Evolutionary conservation across 2,329 filamentous ascomycete genomes (phyloP).

Genomic region (Pestalotiopsis sp.): DNA sequence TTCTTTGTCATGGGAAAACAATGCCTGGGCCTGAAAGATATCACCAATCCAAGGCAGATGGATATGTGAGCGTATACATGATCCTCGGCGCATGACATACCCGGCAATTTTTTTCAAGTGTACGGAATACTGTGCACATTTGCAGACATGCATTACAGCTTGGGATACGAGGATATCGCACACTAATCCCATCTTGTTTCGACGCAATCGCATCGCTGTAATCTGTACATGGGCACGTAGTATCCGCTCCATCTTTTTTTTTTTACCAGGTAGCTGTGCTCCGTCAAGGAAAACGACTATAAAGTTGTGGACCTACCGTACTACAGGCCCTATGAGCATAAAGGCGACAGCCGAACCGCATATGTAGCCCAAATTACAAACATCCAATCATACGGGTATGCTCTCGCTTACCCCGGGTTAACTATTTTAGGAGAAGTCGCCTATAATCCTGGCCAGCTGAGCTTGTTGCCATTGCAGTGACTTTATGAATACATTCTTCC

Average conservation of each 20-base stretch:
- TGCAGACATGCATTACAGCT: not conserved
- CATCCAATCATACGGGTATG: not conserved
- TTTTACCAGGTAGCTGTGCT: not conserved
- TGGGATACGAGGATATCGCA: not conserved
- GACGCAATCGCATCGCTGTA: not conserved
- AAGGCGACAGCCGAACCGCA: not conserved
- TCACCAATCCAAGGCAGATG: not conserved
- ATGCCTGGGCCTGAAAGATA: not conserved
- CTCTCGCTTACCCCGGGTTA: not conserved
- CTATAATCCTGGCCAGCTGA: not conserved
- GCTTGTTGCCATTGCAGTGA: not conserved
- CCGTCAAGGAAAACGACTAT: not conserved
- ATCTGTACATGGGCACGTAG: not conserved
- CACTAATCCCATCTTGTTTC: not conserved
- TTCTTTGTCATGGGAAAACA: not conserved
- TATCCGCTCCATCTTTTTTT: not conserved
- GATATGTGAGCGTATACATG: not conserved
- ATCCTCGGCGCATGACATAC: not conserved
- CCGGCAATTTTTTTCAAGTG: not conserved
- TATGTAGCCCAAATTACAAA: not conserved
- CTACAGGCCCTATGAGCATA: not conserved
- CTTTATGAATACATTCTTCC: not conserved
- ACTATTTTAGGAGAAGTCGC: not conserved
- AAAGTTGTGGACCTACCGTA: not conserved
- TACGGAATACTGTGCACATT: not conserved